Percentiles rank a stretch among this genome's conserved stretches.
Conservation (phyloP, 2,329 filamentous ascomycete species). For the Diaporthe eres region DNA sequence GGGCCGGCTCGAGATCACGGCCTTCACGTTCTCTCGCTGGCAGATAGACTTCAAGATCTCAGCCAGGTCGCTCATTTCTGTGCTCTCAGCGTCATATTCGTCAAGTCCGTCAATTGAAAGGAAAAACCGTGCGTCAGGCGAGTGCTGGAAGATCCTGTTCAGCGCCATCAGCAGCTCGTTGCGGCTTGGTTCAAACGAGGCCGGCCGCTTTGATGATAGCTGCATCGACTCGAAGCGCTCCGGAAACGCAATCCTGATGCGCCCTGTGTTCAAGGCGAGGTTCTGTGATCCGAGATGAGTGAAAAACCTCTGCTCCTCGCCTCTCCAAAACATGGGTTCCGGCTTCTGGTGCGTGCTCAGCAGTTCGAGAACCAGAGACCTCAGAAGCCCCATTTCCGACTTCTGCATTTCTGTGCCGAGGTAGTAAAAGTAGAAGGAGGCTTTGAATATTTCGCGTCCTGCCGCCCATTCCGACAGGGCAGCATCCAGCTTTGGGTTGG, state of each 20-base stretch:
- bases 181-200: slow-evolving; percentile 10
- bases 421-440: slow-evolving; percentile 7
- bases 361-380: not conserved
- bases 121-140: not conserved
- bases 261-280: not conserved
- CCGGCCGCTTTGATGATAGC: not conserved
- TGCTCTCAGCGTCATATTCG: not conserved
- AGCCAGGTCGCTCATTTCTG: not conserved
- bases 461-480: not conserved
- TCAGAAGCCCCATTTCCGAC: not conserved
- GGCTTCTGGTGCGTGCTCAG: not conserved
- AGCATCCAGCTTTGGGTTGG: not conserved
- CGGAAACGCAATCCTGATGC: not conserved
- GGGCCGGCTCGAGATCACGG: not conserved
- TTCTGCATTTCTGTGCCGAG: slow-evolving; percentile 24
- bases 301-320: slow-evolving; percentile 13
- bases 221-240: slow-evolving; percentile 12
- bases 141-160: slow-evolving; percentile 3
- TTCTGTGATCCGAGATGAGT: not conserved
- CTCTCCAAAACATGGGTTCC: not conserved
- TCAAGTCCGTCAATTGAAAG: slow-evolving; percentile 13
- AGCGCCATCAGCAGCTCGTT: slow-evolving; percentile 3
- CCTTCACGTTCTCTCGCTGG: slow-evolving; percentile 10
- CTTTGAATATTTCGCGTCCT: not conserved
- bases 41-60: not conserved